Conservation (phyloP, 495 filamentous ascomycete genomes). For the Daldinia loculata region DNA sequence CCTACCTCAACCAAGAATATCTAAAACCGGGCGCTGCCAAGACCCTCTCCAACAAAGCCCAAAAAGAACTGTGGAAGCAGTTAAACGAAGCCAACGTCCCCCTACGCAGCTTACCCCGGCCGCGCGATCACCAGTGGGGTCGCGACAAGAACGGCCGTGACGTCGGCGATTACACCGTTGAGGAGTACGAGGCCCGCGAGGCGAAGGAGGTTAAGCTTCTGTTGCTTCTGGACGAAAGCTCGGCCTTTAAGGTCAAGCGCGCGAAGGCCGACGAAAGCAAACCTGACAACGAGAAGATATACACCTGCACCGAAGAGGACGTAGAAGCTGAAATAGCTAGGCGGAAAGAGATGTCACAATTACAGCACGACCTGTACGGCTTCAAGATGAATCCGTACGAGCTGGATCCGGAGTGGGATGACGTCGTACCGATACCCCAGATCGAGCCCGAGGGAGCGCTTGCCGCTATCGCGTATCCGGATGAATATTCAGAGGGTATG, state of each 20-base stretch:
- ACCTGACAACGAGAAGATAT: conserved; percentile 25
- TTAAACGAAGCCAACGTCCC: conserved; percentile 58
- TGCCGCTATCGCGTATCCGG: conserved; percentile 86
- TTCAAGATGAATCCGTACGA: conserved; percentile 62
- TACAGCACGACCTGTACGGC: conserved; percentile 56
- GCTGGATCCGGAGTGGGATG: conserved; percentile 79
- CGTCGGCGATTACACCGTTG: conserved; percentile 50
- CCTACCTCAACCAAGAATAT: conserved; percentile 49
- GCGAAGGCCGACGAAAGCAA: conserved; percentile 35
- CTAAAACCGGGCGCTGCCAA: conserved; percentile 42
- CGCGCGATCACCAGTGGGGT: conserved; percentile 50
- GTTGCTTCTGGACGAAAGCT: conserved; percentile 42
- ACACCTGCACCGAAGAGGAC: conserved; percentile 49
- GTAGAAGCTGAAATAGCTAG: conserved; percentile 56
- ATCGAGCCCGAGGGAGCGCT: conserved; percentile 83
- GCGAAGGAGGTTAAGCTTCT: conserved; percentile 44
- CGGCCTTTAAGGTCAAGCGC: conserved; percentile 43
- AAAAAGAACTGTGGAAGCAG: conserved; percentile 60
- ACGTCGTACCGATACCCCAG: conserved; percentile 82
- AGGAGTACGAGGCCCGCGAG: conserved; percentile 49
- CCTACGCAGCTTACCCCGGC: conserved; percentile 44
- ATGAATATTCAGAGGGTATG: conserved; percentile 86
- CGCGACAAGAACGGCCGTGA: conserved; percentile 53
- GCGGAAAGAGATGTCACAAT: conserved; percentile 54
- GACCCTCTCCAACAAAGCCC: conserved; percentile 51